phyloP scores from a whole-genome alignment of 2,329 filamentous ascomycete genomes.

The Knufia fluminis region DNA sequence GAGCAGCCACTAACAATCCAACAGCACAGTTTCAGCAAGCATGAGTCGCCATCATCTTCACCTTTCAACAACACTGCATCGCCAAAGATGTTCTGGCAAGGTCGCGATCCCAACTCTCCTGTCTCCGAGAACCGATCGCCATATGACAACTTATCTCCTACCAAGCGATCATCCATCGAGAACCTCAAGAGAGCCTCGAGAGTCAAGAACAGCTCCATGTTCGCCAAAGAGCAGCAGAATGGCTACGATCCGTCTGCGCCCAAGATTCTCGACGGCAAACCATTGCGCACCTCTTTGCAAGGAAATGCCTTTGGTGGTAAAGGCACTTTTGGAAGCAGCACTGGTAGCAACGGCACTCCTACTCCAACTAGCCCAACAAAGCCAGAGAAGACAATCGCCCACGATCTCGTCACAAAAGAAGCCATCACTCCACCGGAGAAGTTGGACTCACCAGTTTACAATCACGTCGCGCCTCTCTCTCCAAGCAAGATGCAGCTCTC shows the following conservation, averaged over 20 bases:
- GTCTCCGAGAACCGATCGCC: constrained; percentile 62
- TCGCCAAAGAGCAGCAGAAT: constrained; percentile 82
- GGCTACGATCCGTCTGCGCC: constrained; percentile 80
- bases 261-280: constrained; percentile 61
- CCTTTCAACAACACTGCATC: constrained; percentile 52
- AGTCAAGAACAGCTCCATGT: constrained; percentile 97
- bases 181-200: constrained; percentile 88
- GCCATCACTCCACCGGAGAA: constrained; percentile 1
- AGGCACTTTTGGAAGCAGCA: constrained; percentile 30
- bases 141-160: constrained; percentile 52
- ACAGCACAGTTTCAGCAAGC: constrained; percentile 43
- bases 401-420: constrained; percentile 29
- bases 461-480: constrained; percentile 30
- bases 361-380: constrained; percentile 27
- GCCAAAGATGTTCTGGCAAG: constrained; percentile 85
- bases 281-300: constrained; percentile 53
- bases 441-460: constrained; percentile 2
- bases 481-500: constrained; percentile 65
- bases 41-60: constrained; percentile 76
- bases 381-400: constrained; percentile 26
- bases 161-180: constrained; percentile 84
- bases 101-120: constrained; percentile 58
- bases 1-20: neutral
- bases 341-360: constrained; percentile 27
- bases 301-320: constrained; percentile 59